Conservation (phyloP, 441 rosid genomes). For the Manihot esculenta region DNA sequence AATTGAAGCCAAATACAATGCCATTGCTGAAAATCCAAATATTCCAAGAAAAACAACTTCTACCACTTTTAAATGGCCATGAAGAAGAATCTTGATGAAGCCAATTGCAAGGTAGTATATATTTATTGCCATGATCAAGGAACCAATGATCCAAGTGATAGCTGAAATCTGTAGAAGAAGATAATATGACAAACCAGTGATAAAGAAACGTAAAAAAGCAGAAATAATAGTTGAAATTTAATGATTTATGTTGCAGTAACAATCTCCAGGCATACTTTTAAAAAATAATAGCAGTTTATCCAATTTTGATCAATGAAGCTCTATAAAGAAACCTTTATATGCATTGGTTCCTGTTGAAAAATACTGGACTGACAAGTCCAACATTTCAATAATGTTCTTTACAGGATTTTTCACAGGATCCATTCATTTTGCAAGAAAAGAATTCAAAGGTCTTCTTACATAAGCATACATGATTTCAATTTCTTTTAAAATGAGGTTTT, state of each 20-base stretch:
- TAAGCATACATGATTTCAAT: too few relatives aligned
- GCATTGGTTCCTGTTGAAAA: neutral
- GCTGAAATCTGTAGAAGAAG: constrained; percentile 49
- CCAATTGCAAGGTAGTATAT: constrained; percentile 63
- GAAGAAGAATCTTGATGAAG: constrained; percentile 61
- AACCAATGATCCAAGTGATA: constrained; percentile 79
- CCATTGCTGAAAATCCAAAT: constrained; percentile 64
- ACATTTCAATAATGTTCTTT: too few relatives aligned
- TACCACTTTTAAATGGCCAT: constrained; percentile 48
- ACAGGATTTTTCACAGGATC: too few relatives aligned
- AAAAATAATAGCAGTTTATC: neutral
- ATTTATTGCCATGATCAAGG: constrained; percentile 79
- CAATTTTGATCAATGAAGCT: neutral
- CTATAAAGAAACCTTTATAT: neutral
- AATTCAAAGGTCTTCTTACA: too few relatives aligned
- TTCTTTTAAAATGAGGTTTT: too few relatives aligned
- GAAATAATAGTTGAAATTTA: neutral
- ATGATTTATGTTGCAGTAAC: neutral
- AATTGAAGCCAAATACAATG: constrained; percentile 63
- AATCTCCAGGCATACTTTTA: neutral
- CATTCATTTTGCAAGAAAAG: too few relatives aligned
- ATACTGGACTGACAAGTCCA: neutral
- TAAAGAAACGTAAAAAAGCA: neutral
- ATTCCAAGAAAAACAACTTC: constrained; percentile 57
- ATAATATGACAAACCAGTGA: neutral